Conservation (phyloP, 2,329 filamentous ascomycete genomes). For the Fonsecaea nubica region DNA sequence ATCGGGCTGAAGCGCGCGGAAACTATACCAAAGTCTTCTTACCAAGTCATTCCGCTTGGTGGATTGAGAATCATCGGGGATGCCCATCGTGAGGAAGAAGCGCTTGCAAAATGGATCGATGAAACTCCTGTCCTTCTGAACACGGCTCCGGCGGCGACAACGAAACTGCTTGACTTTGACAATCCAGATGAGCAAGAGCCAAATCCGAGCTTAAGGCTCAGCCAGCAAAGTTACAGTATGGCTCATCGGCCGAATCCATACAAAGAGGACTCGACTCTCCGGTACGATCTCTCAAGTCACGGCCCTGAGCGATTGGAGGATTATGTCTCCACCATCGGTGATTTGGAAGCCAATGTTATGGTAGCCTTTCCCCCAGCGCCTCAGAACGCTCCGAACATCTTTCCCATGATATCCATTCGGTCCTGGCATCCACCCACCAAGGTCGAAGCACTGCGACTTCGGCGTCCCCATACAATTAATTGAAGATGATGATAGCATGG, state of each 20-base stretch:
- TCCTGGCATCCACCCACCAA: conserved; percentile 23
- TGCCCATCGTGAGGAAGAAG: conserved; percentile 22
- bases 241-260: conserved; percentile 27
- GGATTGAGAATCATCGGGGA: conserved; percentile 34
- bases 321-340: conserved; percentile 25
- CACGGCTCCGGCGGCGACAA: conserved; percentile 18
- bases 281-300: conserved; percentile 21
- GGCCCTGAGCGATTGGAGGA: conserved; percentile 23
- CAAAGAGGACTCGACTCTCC: conserved; percentile 17
- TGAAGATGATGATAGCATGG: too few species aligned
- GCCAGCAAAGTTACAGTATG: conserved; percentile 10
- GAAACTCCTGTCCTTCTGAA: conserved; percentile 11
- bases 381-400: conserved; percentile 26
- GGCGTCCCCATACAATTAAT: too few species aligned
- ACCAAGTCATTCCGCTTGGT: conserved; percentile 30
- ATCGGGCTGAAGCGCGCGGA: not conserved
- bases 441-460: not conserved
- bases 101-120: conserved; percentile 20
- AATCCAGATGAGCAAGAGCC: conserved; percentile 9
- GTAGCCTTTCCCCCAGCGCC: conserved; percentile 11
- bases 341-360: conserved; percentile 24
- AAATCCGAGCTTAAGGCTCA: not conserved
- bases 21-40: conserved; percentile 23
- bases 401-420: conserved; percentile 27
- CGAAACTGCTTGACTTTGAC: conserved; percentile 21